Conservation (phyloP, 352 stramenopile species). For the Halophytophthora batemanensis region DNA sequence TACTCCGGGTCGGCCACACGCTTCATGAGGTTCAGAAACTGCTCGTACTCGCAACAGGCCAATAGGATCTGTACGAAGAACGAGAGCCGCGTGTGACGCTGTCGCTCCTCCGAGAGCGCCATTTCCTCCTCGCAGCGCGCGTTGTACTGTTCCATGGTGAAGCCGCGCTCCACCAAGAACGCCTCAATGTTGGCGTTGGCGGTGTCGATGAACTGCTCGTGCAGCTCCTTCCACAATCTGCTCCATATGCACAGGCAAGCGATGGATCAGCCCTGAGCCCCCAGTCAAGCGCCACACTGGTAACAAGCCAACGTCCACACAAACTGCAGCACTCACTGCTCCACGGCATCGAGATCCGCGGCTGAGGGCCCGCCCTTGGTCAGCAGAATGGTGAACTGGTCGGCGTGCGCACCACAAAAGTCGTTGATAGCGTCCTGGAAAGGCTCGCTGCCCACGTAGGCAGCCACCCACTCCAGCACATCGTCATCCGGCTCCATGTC, state of each 20-base stretch:
- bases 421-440: conserved; percentile 64
- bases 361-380: conserved; percentile 56
- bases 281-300: neutral
- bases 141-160: conserved; percentile 75
- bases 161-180: conserved; percentile 54
- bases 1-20: conserved; percentile 74
- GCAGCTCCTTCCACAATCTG: conserved; percentile 65
- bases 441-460: conserved; percentile 63
- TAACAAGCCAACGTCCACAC: neutral
- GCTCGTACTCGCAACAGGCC: conserved; percentile 78
- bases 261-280: neutral
- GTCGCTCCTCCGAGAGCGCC: conserved; percentile 59
- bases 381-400: conserved; percentile 61
- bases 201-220: conserved; percentile 67
- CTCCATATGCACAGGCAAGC: conserved; percentile 1
- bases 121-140: conserved; percentile 70
- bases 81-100: conserved; percentile 71
- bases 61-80: conserved; percentile 83
- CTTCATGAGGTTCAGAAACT: conserved; percentile 85
- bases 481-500: conserved; percentile 80
- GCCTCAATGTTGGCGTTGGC: conserved; percentile 67
- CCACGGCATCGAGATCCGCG: conserved; percentile 57
- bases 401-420: conserved; percentile 59
- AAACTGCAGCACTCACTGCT: conserved; percentile 30
- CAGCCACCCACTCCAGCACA: conserved; percentile 78